Percentiles rank a stretch among this genome's conserved stretches.
These are phyloP conservation scores for Gossypium thurberi DNA, from an alignment of 345 rosid species.

Conservation along the genomic window DNA sequence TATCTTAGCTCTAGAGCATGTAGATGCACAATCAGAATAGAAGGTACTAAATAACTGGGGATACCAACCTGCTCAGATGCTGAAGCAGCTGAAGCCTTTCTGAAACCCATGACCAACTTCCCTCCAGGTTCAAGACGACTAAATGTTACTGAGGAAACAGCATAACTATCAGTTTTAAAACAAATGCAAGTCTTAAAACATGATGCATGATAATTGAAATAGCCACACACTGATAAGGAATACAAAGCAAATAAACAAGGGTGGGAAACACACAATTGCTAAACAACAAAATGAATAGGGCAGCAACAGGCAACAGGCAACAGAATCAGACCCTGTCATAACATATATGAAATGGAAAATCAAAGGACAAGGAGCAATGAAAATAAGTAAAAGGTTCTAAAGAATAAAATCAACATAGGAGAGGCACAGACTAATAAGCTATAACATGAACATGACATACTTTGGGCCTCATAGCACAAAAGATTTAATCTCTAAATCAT, in stretches of 20 bases:
- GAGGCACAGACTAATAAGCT: neutral
- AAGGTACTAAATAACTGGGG: conserved; percentile 4
- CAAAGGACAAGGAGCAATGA: conserved; percentile 14
- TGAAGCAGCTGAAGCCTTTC: conserved; percentile 66
- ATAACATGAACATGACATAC: conserved; percentile 10
- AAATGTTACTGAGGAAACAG: conserved; percentile 64
- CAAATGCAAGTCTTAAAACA: conserved; percentile 14
- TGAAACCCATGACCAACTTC: conserved; percentile 87
- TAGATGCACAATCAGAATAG: conserved; percentile 4
- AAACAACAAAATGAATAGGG: neutral
- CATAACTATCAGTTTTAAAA: conserved; percentile 25
- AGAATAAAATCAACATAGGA: conserved; percentile 9
- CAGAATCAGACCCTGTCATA: neutral
- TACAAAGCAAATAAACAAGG: conserved; percentile 10
- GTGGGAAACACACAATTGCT: conserved; percentile 4
- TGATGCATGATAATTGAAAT: conserved; percentile 4
- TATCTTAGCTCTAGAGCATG: conserved; percentile 1
- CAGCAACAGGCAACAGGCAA: neutral
- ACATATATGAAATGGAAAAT: conserved; percentile 9
- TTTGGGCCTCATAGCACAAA: neutral
- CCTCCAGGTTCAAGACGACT: conserved; percentile 92
- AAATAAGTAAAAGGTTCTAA: neutral
- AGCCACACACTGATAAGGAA: conserved; percentile 14
- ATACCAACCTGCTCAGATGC: conserved; percentile 77
- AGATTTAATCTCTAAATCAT: neutral